Evolutionary conservation across 306 rosid genomes (phyloP), one percentile per base, ranked within the genome.

Genomic region (Quercus suber): DNA sequence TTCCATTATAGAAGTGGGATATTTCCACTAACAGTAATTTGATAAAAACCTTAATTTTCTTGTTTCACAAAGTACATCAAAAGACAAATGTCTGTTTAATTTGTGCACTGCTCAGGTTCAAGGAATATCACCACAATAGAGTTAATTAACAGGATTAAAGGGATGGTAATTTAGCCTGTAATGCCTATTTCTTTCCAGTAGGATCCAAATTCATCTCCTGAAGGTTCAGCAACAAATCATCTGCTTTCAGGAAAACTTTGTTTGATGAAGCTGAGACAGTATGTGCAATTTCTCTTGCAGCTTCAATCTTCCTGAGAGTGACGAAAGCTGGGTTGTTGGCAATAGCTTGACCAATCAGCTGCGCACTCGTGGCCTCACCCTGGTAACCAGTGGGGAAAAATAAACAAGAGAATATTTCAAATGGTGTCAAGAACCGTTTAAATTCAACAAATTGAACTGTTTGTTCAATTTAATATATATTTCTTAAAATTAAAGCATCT

Each of bases 311-410:
- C 91, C 97, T 89, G 68, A 89, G 86, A 20, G 94, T 88, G 84
- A 90, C 83, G 69, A 93, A 93, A 10, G 97, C 94, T 21, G 94
- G 89, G 76, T 95, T 95, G 75, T 88, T 87, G 75, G 98, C 85
- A 53, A 91, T 92, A n/a, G 98, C 94, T 85, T 91, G 82, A 49
- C 97, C 97, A 14, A 95, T 91, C 81, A 93, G 86, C 81, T 88
- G 82, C 28, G 94, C 98, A 86, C 97, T 93, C 63, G 77, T 87
- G 28, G 99, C 99, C 76, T 95, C 98, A 28, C 98, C 99, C 97
- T 93, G 83, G 71, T 60, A 43, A 41, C 12, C 45, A 41, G 45
- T 41, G 57, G 17, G 59, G 60, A 52, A 31, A 18, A 23, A 52
- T 51, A 14, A 80, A 64, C 20, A 67, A 72, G n/a, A 18, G 17